Evolutionary conservation across 2,329 filamentous ascomycete genomes (phyloP), one percentile per base, ranked within the genome.

Genomic region (Penicillium rolfsii): DNA sequence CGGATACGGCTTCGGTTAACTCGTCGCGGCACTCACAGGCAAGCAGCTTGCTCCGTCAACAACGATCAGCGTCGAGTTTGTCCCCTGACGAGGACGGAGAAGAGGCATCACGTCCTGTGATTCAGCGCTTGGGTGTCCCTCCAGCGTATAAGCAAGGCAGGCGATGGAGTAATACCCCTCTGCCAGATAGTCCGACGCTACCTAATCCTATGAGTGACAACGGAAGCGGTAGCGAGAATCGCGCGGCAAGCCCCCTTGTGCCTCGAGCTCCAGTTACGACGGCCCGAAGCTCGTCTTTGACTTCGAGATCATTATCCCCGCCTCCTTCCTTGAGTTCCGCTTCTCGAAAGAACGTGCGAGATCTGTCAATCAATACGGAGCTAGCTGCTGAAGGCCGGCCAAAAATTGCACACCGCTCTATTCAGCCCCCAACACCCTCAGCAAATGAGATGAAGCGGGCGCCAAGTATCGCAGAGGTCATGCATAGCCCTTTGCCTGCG

Each of bases 311-410:
- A 9, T 49, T 46, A 11, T 65, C 62, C 24, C 65, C 58, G 7
- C 57, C 67, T 40, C 61, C 61, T 43, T 65, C 67, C 16, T 56
- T 60, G 22, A 65, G 69, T 24, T 49, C 61, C n/a, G 38, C 59
- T 7, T 71, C 68, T 5, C 75, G 70, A 57, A 78, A 72, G 66
- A 79, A 79, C 50, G 71, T 76, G 8, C 71, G 71, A 30, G 77
- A 77, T 50, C 75, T 79, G 12, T 78, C 76, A 1, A 79, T 79
- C 40, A 74, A 79, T 55, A 77, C 75, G 7, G 64, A 77, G 57
- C 60, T 79, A 52, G 76, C 77, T 16, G 64, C 75, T 38, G 67
- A 67, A 38, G 70, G 71, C 49, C 71, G 67, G 49, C 64, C 69
- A 6, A 77, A 74, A 59, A 74, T 78, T 28, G 58, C 68, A 6